Evolutionary conservation across 2,329 filamentous ascomycete species (phyloP).

Genomic region (Cryphonectria parasitica): DNA sequence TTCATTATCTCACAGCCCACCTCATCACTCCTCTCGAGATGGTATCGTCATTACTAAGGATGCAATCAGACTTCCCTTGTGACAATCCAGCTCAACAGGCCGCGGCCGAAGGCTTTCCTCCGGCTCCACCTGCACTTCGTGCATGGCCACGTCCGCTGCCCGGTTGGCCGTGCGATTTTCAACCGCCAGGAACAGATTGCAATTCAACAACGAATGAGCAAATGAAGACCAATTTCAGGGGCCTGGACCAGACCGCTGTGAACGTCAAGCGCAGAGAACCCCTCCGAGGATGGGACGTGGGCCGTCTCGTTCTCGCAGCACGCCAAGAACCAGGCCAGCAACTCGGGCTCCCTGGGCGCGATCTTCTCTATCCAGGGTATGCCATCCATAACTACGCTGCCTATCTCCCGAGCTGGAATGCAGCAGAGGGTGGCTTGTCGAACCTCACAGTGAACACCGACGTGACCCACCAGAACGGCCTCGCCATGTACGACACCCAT

Average conservation of each 20-base stretch:
- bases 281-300: constrained; percentile 12
- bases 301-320: constrained; percentile 27
- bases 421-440: constrained; percentile 50
- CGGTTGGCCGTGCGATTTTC: constrained; percentile 70
- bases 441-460: constrained; percentile 69
- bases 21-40: background rate
- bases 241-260: background rate
- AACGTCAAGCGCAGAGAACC: background rate
- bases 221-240: constrained; percentile 14
- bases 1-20: no score
- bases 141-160: constrained; percentile 66
- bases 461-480: constrained; percentile 68
- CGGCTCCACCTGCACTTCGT: constrained; percentile 64
- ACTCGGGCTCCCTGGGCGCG: constrained; percentile 63
- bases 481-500: constrained; percentile 68
- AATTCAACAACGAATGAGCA: constrained; percentile 33
- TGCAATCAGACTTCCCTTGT: constrained; percentile 52
- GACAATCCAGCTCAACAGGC: constrained; percentile 45
- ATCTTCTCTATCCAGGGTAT: constrained; percentile 68
- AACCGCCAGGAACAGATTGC: constrained; percentile 55
- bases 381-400: constrained; percentile 66
- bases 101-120: constrained; percentile 54
- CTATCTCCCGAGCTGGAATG: constrained; percentile 45
- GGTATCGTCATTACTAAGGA: background rate
- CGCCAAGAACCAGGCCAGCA: constrained; percentile 43